Percentiles rank a stretch among this genome's conserved stretches.
Conservation (phyloP, 768 basidiomycete genomes). For the Crassisporium funariophilum region DNA sequence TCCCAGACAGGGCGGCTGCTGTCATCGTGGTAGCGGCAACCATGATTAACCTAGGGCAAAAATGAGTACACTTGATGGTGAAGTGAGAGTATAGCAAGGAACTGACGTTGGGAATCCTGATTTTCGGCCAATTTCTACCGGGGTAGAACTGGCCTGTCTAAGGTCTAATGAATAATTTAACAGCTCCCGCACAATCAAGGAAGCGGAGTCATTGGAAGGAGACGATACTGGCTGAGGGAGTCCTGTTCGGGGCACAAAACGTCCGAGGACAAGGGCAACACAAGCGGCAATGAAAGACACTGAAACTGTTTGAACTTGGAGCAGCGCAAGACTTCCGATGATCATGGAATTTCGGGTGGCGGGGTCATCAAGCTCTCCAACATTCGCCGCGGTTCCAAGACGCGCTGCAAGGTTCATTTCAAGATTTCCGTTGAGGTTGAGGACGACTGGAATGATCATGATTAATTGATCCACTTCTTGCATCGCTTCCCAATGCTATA, state of each 20-base stretch:
- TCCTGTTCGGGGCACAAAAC: conserved; percentile 49
- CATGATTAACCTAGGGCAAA: conserved; percentile 62
- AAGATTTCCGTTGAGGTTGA: conserved; percentile 97
- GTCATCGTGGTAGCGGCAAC: conserved; percentile 80
- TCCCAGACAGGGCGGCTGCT: conserved; percentile 74
- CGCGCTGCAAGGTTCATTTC: conserved; percentile 99
- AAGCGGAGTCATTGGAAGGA: conserved; percentile 18
- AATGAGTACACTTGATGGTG: neutral
- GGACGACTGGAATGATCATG: conserved; percentile 91
- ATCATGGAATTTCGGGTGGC: conserved; percentile 64
- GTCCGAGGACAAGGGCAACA: conserved; percentile 72
- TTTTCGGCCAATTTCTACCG: conserved; percentile 25
- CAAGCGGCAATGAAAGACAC: conserved; percentile 88
- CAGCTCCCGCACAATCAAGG: conserved; percentile 15
- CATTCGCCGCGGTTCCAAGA: conserved; percentile 92
- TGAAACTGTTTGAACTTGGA: conserved; percentile 92
- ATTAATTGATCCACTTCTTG: conserved; percentile 90
- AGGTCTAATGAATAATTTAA: conserved; percentile 20
- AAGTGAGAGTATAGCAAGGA: neutral
- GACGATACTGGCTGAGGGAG: conserved; percentile 17
- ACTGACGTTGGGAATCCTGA: conserved; percentile 38
- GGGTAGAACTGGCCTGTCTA: conserved; percentile 22
- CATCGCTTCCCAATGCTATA: conserved; percentile 87
- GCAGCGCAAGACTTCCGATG: conserved; percentile 77
- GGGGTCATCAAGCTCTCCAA: conserved; percentile 85